Evolutionary conservation across 352 stramenopile species (phyloP).

Genomic region (Phytophthora ramorum): DNA sequence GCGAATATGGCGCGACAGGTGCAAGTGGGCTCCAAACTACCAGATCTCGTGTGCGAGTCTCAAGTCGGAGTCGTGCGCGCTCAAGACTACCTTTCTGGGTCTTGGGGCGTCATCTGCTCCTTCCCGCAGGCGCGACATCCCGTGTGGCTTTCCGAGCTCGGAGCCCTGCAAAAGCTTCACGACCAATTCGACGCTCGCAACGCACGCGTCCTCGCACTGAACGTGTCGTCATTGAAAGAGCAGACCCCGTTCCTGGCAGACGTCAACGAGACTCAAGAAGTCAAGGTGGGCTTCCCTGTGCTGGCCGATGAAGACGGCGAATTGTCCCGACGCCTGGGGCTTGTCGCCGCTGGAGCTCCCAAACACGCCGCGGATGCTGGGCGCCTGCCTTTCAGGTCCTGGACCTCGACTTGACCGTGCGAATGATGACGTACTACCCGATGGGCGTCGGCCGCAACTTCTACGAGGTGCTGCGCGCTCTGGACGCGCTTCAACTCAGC

Average conservation of each 20-base stretch:
- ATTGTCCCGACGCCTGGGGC: constrained; percentile 64
- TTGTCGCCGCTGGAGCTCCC: constrained; percentile 49
- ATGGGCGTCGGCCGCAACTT: constrained; percentile 78
- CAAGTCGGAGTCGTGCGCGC: constrained; percentile 75
- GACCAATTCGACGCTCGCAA: constrained; percentile 82
- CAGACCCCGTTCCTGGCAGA: constrained; percentile 70
- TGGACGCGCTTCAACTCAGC: constrained; percentile 78
- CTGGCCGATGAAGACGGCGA: constrained; percentile 72
- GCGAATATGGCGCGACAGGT: constrained; percentile 41
- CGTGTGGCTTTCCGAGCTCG: constrained; percentile 81
- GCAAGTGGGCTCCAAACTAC: constrained; percentile 75
- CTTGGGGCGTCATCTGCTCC: constrained; percentile 72
- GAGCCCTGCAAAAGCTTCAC: constrained; percentile 82
- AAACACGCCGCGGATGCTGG: constrained; percentile 60
- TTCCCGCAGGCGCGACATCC: constrained; percentile 80
- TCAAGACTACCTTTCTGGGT: constrained; percentile 77
- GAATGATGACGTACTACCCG: constrained; percentile 71
- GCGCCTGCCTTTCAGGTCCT: constrained; percentile 70
- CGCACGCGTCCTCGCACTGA: constrained; percentile 61
- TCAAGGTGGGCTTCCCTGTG: constrained; percentile 78
- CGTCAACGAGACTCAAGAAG: constrained; percentile 84
- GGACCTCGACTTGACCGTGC: constrained; percentile 79
- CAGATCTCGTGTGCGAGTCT: constrained; percentile 72
- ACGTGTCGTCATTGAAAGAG: constrained; percentile 32
- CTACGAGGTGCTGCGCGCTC: constrained; percentile 76